Evolutionary conservation across 805 yeast species (phyloP), one percentile per base, ranked within the genome.

Genomic region (Saccharomycopsis amapae): DNA sequence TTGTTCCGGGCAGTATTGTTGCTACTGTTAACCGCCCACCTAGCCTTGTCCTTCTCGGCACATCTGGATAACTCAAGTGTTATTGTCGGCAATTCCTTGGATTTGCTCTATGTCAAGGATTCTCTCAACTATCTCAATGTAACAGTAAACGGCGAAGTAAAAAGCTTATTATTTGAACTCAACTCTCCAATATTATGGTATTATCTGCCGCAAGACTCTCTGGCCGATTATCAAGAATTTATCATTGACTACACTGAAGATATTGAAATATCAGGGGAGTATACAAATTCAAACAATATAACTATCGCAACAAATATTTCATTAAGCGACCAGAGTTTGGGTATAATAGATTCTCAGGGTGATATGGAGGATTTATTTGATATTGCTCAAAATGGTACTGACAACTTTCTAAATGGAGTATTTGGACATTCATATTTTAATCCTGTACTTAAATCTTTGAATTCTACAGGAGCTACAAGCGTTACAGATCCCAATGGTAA

Each of bases 351-450:
- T n/a, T 15, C 23, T 22, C 20, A 20, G 25, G 22, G 13, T n/a
- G 19, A 20, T 5, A 15, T 31, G 24, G 4, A 7, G 9, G 34
- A 19, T 10, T 38, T 26, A 17, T 20, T 26, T 26, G 17, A 32
- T 32, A 17, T 9, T n/a, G 5, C 12, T 18, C 17, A 38, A 19
- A 18, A 26, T 38, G 23, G 22, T 22, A 22, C 36, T 26, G 5
- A 31, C 35, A 31, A 10, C 19, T 18, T 3, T 9, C n/a, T 45
- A 5, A 40, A 32, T 30, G 50, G 50, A 12, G 35, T 46, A 22
- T 46, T 46, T 42, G 50, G 50, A 12, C 48, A 44, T 18, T 46
- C 50, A 3, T 46, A 42, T 38, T 42, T 30, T 22, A 46, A 46
- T 22, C 48, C 42, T 6, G 33, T 46, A 10, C 40, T 46, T 19